phyloP scores from a whole-genome alignment of 176 grass and related monocot genomes.

The Triticum timopheevii region DNA sequence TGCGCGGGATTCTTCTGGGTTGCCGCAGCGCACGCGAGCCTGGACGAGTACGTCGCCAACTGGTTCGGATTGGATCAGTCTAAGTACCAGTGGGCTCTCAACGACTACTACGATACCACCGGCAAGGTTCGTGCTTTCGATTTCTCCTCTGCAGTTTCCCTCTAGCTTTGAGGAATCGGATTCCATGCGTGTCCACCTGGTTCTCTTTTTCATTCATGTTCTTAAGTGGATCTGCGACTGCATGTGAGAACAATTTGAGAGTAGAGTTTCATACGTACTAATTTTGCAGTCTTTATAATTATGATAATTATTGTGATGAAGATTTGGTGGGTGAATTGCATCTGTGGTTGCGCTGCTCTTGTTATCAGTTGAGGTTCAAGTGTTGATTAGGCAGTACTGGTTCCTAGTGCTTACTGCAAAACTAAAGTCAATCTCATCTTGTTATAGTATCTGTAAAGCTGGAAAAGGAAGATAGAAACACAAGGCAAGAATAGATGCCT shows the following conservation, averaged over 20 bases:
- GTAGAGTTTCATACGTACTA: background rate
- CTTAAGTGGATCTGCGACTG: slow-evolving; percentile 34
- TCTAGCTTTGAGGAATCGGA: slow-evolving; percentile 16
- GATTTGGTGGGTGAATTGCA: slow-evolving; percentile 22
- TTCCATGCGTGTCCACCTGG: slow-evolving; percentile 22
- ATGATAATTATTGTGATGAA: background rate
- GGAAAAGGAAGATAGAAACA: slow-evolving; percentile 4
- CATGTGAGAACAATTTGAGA: background rate
- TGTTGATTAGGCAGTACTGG: background rate
- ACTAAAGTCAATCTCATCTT: background rate
- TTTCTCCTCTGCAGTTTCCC: background rate
- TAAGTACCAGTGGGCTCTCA: slow-evolving; percentile 96
- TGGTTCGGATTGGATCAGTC: slow-evolving; percentile 93
- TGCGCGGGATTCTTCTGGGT: background rate
- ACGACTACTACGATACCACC: slow-evolving; percentile 90
- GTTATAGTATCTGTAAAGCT: slow-evolving; percentile 8
- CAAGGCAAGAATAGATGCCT: slow-evolving; percentile 38
- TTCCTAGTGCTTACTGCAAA: background rate
- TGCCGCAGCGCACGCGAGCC: slow-evolving; percentile 56
- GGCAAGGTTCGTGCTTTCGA: slow-evolving; percentile 55
- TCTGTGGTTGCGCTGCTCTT: background rate
- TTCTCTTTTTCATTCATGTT: background rate
- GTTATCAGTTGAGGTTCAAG: background rate
- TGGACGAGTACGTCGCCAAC: slow-evolving; percentile 83
- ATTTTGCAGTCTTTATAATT: background rate